A percentile compares a stretch with the other conserved stretches of the same genome.
Conservation (phyloP, 164 flowering plant genomes). For the Malania oleifera region DNA sequence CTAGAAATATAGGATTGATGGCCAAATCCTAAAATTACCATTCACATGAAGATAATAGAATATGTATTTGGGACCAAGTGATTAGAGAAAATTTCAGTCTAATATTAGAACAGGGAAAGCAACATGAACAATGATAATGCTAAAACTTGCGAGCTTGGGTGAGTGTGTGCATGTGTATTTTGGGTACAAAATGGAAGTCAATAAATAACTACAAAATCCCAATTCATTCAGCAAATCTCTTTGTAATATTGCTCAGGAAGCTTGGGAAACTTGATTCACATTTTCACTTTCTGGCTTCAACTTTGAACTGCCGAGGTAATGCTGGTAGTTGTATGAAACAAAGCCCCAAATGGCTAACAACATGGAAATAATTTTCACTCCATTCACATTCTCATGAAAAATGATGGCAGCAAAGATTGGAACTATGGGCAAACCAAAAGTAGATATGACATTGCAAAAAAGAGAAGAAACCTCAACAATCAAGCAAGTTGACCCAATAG, state of each 20-base stretch:
- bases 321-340: constrained; percentile 36
- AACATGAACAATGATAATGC: too few species aligned
- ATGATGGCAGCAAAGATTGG: constrained; percentile 37
- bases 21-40: too few species aligned
- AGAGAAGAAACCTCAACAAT: constrained; percentile 44
- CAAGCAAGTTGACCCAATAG: constrained; percentile 32
- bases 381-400: constrained; percentile 39
- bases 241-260: neutral
- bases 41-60: too few species aligned
- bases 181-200: too few species aligned
- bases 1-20: too few species aligned
- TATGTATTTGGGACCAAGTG: too few species aligned
- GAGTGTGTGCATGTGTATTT: too few species aligned
- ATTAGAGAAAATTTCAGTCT: too few species aligned
- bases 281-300: constrained; percentile 5
- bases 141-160: too few species aligned
- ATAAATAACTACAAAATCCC: too few species aligned
- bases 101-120: too few species aligned
- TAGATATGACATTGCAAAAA: constrained; percentile 39
- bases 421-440: constrained; percentile 37
- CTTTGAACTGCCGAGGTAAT: constrained; percentile 24
- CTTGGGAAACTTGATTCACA: neutral
- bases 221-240: too few species aligned
- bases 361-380: constrained; percentile 32
- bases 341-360: constrained; percentile 43